Base-by-base conservation (phyloP, 1,284 basidiomycete genomes). In the Malassezia cuniculi region DNA sequence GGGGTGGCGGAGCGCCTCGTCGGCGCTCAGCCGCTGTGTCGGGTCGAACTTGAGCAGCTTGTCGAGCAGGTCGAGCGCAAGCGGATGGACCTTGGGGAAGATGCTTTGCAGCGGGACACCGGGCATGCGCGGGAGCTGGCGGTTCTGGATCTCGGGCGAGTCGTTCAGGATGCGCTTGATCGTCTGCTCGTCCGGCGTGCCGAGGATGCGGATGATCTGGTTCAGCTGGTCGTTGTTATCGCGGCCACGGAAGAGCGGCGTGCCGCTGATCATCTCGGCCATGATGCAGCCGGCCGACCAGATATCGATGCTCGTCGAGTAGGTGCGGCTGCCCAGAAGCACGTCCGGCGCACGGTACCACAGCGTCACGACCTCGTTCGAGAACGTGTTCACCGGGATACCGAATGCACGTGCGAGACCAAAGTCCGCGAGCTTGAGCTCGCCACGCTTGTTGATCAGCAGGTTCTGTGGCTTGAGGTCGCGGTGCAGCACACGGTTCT, bases 301-400 rank as follows among this genome's bases (percentile, higher is more conserved):
- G 48, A 97, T 85, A 70, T 99, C 93, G 65, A 99, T 95, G 15
- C 85, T 90, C 3, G 93, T 97, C 67, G 82, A 89, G 70, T 99
- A 99, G 37, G 90, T 95, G 39, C 93, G 77, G 27, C 86, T 93
- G 36, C 93, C 93, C 48, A 97, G 78, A 12, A 99, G 76, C 29
- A 99, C 93, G 65, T 99, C 93, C 1, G 93, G 93, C 0, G 93
- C 90, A 40, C 93, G 84, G 70, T 99, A 99, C 93, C 93, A 99
- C 10, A 99, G 73, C 5, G 93, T 99, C 20, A 99, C 93, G 26
- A 66, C 63, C 36, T 66, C 63, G 47, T 66, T 66, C 21, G 51
- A 55, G 39, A 66, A 66, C 11, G 63, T 66, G 46, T 66, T 66
- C 40, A 66, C 63, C 1, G 63, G 63, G 24, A 66, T 66, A 22